A percentile compares a stretch with the other conserved stretches of the same genome.
Conservation (phyloP, 169 alveolate genomes). For the Plasmodium vivax region DNA sequence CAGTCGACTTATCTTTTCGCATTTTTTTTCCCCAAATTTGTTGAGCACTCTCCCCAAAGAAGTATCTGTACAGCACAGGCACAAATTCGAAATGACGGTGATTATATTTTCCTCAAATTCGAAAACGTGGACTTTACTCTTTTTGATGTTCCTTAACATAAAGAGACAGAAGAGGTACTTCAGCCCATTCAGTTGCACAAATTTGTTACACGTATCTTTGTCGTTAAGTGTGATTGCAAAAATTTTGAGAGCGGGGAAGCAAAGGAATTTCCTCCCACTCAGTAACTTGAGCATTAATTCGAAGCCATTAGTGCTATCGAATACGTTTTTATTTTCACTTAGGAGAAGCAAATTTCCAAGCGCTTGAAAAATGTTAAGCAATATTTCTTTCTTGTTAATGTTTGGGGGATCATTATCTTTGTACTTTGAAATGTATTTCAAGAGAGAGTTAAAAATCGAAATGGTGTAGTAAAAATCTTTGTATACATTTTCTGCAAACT, state of each 20-base stretch:
- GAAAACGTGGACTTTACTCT: constrained; percentile 22
- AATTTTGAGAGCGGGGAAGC: constrained; percentile 62
- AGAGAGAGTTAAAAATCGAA: constrained; percentile 56
- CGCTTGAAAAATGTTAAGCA: constrained; percentile 68
- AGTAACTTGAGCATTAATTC: constrained; percentile 71
- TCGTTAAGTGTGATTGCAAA: constrained; percentile 55
- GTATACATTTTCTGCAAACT: constrained; percentile 60
- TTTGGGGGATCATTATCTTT: constrained; percentile 67
- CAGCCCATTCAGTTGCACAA: constrained; percentile 51
- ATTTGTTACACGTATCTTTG: constrained; percentile 52
- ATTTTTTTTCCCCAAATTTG: constrained; percentile 74
- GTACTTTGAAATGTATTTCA: constrained; percentile 55
- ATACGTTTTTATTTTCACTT: constrained; percentile 48
- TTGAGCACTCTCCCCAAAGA: constrained; percentile 59
- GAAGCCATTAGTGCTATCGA: constrained; percentile 43
- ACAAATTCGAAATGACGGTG: constrained; percentile 58
- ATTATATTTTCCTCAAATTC: constrained; percentile 71
- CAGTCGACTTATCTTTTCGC: constrained; percentile 54
- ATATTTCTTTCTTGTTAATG: constrained; percentile 55
- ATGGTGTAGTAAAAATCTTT: constrained; percentile 69
- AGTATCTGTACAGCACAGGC: constrained; percentile 45
- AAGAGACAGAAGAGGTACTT: constrained; percentile 62
- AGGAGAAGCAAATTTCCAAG: constrained; percentile 54
- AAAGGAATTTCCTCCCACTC: constrained; percentile 72
- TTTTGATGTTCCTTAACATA: constrained; percentile 57